Evolutionary conservation across 2,329 filamentous ascomycete species (phyloP), one percentile per base, ranked within the genome.

Genomic region (Sporothrix mexicana): DNA sequence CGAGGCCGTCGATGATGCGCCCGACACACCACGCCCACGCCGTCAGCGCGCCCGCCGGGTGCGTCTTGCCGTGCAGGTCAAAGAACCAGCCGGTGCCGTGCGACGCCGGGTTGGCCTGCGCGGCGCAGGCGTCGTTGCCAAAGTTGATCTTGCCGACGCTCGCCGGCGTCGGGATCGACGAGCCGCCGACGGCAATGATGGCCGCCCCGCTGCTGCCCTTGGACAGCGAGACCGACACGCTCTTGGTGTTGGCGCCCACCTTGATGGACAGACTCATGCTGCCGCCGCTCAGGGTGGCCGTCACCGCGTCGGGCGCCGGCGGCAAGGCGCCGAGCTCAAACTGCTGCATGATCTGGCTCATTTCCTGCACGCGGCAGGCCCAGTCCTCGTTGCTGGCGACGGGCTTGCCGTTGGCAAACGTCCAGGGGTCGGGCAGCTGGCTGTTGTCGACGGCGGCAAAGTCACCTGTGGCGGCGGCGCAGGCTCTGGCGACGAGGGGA

Each of bases 11-110:
- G 69, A 91, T 85, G 75, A 90, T 83, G 69, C 88, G 86, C 76
- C 86, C 85, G 1, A 90, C 86, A 72, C 86, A 88, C 88, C 88
- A 91, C 9, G 88, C 86, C 89, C 89, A 91, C 41, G 89, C 88
- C 6, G 85, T 89, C 75, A 88, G 80, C 8, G 88, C 88, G 70
- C 87, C 86, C 15, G 88, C 88, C 49, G 83, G 84, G 81, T 88
- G 86, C 15, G 81, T 79, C 72, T 81, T 83, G 59, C 88, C 88
- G 76, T 89, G 88, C 7, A 91, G 81, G 64, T 85, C 85, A 80
- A 87, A 91, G 82, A 90, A 91, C 71, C 84, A 78, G 53, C 78
- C 76, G 68, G 79, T 81, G 12, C 77, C 77, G 80, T 91, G 87
- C 23, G 83, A 82, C 23, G 57, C 57, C 57, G 57, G 57, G 57